Conservation (phyloP, 2,329 filamentous ascomycete species). For the Fusarium fujikuroi region DNA sequence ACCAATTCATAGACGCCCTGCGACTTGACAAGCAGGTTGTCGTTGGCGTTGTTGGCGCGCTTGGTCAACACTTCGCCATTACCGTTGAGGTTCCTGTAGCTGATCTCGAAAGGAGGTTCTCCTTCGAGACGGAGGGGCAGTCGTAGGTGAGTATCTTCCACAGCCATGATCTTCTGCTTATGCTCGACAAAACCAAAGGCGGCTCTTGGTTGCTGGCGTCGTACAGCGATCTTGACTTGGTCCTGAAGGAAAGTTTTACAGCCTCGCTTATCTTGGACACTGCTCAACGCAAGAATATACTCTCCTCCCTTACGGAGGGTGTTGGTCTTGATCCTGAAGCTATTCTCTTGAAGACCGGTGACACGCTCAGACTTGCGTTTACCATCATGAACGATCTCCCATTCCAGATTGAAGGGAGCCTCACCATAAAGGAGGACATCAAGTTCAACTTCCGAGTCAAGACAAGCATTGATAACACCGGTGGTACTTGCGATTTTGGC, state of each 20-base stretch:
- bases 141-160: slow-evolving; percentile 78
- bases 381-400: slow-evolving; percentile 90
- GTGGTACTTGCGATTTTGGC: slow-evolving; percentile 72
- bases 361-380: slow-evolving; percentile 78
- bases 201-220: slow-evolving; percentile 87
- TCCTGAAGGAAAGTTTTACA: slow-evolving; percentile 90
- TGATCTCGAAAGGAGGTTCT: slow-evolving; percentile 83
- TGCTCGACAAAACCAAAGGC: slow-evolving; percentile 88
- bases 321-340: slow-evolving; percentile 79
- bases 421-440: slow-evolving; percentile 83
- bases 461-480: slow-evolving; percentile 74
- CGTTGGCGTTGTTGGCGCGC: slow-evolving; percentile 69
- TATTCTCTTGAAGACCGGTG: slow-evolving; percentile 69
- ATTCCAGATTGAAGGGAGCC: slow-evolving; percentile 88
- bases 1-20: slow-evolving; percentile 84
- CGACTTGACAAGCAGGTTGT: slow-evolving; percentile 71
- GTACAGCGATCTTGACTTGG: slow-evolving; percentile 84
- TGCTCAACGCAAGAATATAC: slow-evolving; percentile 86
- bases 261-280: slow-evolving; percentile 84
- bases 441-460: slow-evolving; percentile 82
- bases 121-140: slow-evolving; percentile 88
- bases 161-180: slow-evolving; percentile 76
- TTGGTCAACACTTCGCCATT: slow-evolving; percentile 58
- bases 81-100: slow-evolving; percentile 75
- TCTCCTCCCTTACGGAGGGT: slow-evolving; percentile 84